Base-by-base conservation (phyloP, 305 asterid species). In the Fraxinus xanthoxyloides region DNA sequence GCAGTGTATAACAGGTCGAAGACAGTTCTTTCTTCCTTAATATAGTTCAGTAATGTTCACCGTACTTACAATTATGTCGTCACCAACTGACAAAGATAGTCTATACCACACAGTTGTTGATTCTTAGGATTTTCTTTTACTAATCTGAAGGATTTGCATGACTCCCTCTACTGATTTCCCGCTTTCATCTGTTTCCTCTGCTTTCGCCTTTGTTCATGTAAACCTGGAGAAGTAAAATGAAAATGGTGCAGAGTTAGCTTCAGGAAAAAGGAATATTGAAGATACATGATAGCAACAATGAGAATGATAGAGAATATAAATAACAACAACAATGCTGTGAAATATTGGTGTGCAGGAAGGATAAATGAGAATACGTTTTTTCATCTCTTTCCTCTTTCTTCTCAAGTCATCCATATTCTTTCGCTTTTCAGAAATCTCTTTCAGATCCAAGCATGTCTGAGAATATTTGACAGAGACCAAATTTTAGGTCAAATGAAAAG, bases 331-430 rank as follows among this genome's bases (percentile, higher is more conserved):
- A 6, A 79, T 28, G 32, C 72, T 24, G 78, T 36, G 19, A 24
- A 46, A 74, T 28, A 56, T 78, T 69, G 40, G 75, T 40, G 78
- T 74, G 56, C 30, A 23, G 67, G 74, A 30, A 73, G 77, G 79
- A 81, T 5, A 63, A 61, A 0, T 10, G 80, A 46, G 2, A 23
- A 2, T 93, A 97, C 98, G 95, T 90, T 91, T 97, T 87, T 97
- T 97, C 90, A 86, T 89, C 76, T 97, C 97, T 89, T 89, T 92
- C 78, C 97, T 92, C 93, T 93, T 95, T 88, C 94, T 89, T 87
- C 89, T 90, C 87, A 91, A 83, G 85, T 83, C 85, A 77, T 89
- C 93, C 5, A 87, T 70, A 77, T n/a, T 95, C 87, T 85, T 91
- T 4, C 90, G 92, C 83, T 91, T 92, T 83, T 89, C 97, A 31